Evolutionary conservation across 73 alveolate genomes (phyloP).

Genomic region (Paraurostyla sp.): DNA sequence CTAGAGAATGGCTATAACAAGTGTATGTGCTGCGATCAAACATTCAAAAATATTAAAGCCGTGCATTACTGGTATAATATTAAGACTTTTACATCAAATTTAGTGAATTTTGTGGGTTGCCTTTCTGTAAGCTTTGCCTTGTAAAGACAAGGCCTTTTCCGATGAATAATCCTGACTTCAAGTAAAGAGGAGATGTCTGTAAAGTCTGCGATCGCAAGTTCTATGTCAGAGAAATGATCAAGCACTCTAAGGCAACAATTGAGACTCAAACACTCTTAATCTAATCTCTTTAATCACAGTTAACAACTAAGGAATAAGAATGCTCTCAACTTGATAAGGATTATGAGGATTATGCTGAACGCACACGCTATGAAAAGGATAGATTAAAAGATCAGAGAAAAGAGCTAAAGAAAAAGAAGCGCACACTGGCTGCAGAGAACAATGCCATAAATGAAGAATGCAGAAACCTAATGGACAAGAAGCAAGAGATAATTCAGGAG

Average conservation of each 20-base stretch:
- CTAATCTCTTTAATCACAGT: neutral
- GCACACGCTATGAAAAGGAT: neutral
- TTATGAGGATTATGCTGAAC: neutral
- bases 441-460: constrained; percentile 27
- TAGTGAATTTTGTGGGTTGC: constrained; percentile 41
- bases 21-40: constrained; percentile 39
- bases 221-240: constrained; percentile 30
- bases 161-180: neutral
- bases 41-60: constrained; percentile 25
- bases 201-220: constrained; percentile 59
- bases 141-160: constrained; percentile 43
- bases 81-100: neutral
- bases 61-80: constrained; percentile 23
- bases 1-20: neutral
- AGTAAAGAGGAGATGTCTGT: constrained; percentile 26
- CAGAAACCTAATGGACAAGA: neutral
- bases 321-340: neutral
- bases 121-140: constrained; percentile 30
- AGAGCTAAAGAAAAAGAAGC: constrained; percentile 1
- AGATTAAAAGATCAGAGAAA: neutral
- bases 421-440: neutral
- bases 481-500: neutral
- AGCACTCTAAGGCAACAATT: neutral
- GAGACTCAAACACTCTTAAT: neutral
- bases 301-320: neutral